A percentile compares a stretch with the other conserved stretches of the same genome.
Evolutionary conservation across 2,329 filamentous ascomycete genomes (phyloP).

Genomic region (Parascedosporium putredinis): DNA sequence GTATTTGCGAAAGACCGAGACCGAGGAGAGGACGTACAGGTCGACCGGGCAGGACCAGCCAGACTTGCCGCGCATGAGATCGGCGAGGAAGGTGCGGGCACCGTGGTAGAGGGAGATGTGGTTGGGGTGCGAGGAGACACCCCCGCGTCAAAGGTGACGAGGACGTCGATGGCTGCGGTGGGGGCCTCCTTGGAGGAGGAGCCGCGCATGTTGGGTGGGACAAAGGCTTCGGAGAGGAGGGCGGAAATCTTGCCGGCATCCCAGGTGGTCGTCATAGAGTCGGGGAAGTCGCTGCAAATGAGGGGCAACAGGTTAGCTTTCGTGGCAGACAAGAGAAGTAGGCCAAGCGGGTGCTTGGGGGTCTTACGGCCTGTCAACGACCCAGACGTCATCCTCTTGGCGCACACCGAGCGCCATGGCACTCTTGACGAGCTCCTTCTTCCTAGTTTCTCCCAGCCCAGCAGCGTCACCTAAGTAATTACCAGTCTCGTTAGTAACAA

Average conservation of each 20-base stretch:
- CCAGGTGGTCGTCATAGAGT: constrained; percentile 81
- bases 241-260: constrained; percentile 57
- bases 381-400: constrained; percentile 66
- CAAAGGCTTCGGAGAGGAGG: constrained; percentile 64
- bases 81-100: constrained; percentile 59
- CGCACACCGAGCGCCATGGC: constrained; percentile 66
- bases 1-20: constrained; percentile 72
- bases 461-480: constrained; percentile 62
- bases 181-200: constrained; percentile 24
- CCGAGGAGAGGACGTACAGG: constrained; percentile 73
- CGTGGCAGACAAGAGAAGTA: neutral
- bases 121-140: constrained; percentile 85
- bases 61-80: constrained; percentile 51
- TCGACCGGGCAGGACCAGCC: constrained; percentile 66
- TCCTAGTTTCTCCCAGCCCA: constrained; percentile 72
- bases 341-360: neutral
- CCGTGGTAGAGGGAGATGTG: constrained; percentile 84
- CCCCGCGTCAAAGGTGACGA: constrained; percentile 83
- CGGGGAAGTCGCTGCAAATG: constrained; percentile 56
- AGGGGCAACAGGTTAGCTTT: constrained; percentile 6
- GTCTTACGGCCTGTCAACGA: constrained; percentile 66
- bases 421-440: constrained; percentile 74
- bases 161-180: constrained; percentile 57
- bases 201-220: constrained; percentile 45
- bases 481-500: constrained; percentile 8